Evolutionary conservation across 768 basidiomycete species (phyloP).

Genomic region (Mrakia gelida): DNA sequence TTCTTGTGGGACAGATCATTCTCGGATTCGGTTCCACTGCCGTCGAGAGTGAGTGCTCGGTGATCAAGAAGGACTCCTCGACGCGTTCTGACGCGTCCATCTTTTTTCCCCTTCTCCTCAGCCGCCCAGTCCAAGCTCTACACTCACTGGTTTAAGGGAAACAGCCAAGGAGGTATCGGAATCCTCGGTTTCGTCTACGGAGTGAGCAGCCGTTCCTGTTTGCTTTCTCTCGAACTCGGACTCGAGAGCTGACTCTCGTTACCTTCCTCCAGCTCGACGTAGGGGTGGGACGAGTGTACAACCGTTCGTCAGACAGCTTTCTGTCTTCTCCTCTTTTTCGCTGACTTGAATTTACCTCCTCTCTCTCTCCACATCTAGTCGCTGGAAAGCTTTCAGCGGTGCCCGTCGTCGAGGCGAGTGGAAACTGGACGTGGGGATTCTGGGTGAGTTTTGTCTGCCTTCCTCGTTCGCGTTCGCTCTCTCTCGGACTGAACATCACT

Average conservation of each 20-base stretch:
- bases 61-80: neutral
- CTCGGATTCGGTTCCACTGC: slow-evolving; percentile 39
- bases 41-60: slow-evolving; percentile 40
- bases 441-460: slow-evolving; percentile 33
- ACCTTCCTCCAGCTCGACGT: slow-evolving; percentile 42
- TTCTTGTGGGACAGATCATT: slow-evolving; percentile 34
- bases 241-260: neutral
- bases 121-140: slow-evolving; percentile 36
- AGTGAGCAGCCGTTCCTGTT: neutral
- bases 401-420: slow-evolving; percentile 40
- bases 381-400: slow-evolving; percentile 38
- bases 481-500: no score
- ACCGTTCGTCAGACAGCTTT: neutral
- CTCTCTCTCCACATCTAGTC: neutral
- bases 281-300: slow-evolving; percentile 39
- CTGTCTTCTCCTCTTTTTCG: neutral
- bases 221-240: neutral
- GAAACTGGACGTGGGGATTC: slow-evolving; percentile 43
- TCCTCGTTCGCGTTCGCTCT: neutral
- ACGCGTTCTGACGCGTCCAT: neutral
- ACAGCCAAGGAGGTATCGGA: neutral
- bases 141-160: slow-evolving; percentile 42
- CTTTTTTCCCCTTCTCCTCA: neutral
- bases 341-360: slow-evolving; percentile 11
- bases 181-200: neutral